Evolutionary conservation across 352 stramenopile species (phyloP).

Genomic region (Proteromonas lacertae): DNA sequence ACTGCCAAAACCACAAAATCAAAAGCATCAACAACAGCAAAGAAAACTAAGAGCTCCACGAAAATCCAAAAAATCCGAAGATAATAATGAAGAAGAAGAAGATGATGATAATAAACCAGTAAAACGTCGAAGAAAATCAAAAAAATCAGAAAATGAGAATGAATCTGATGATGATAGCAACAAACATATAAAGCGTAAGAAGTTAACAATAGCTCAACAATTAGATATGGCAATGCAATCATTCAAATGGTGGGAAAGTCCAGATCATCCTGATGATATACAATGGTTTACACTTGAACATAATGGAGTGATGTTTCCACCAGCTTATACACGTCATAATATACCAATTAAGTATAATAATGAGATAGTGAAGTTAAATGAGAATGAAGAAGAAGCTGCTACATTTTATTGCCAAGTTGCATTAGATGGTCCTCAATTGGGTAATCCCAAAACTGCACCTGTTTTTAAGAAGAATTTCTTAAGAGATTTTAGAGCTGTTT

Average conservation of each 20-base stretch:
- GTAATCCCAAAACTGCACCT: constrained; percentile 63
- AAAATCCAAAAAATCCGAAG: constrained; percentile 6
- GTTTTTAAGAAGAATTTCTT: constrained; percentile 99
- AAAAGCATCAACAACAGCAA: constrained; percentile 1
- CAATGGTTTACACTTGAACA: constrained; percentile 97
- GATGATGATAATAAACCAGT: constrained; percentile 1
- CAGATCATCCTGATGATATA: constrained; percentile 54
- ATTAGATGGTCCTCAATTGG: constrained; percentile 79
- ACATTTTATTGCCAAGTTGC: constrained; percentile 39
- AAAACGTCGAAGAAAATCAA: constrained; percentile 7
- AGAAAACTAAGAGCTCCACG: constrained; percentile 6
- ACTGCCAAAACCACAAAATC: constrained; percentile 24
- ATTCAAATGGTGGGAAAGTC: constrained; percentile 94
- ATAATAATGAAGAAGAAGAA: constrained; percentile 2
- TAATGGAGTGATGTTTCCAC: constrained; percentile 82
- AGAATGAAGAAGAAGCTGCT: constrained; percentile 63
- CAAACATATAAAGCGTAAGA: constrained; percentile 46
- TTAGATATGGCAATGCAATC: constrained; percentile 84
- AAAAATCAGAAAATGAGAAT: constrained; percentile 6
- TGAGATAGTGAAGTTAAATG: constrained; percentile 56
- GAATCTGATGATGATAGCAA: not conserved
- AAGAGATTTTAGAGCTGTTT: constrained; percentile 22
- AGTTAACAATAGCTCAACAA: constrained; percentile 55
- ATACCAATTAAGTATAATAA: constrained; percentile 72
- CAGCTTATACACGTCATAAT: constrained; percentile 66